Conservation (phyloP, 202 grass and related monocot genomes). For the Schoenoplectus triqueter region DNA sequence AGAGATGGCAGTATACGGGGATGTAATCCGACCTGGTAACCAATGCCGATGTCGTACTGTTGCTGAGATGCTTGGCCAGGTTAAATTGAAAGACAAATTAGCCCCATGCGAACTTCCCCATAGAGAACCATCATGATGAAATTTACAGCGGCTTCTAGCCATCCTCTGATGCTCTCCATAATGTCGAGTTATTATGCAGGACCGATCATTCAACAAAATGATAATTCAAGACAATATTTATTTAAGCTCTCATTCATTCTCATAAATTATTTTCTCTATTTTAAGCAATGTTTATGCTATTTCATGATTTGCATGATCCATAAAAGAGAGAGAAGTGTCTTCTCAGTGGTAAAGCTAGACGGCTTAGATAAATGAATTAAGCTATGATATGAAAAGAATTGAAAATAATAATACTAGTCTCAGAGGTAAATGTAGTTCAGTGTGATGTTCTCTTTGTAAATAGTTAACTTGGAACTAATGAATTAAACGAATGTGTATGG, state of each 20-base stretch:
- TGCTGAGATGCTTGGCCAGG: constrained; percentile 81
- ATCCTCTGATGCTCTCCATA: neutral
- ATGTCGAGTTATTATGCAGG: neutral
- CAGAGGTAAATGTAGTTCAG: neutral
- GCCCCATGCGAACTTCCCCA: constrained; percentile 73
- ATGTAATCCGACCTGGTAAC: constrained; percentile 84
- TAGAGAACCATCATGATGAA: constrained; percentile 44
- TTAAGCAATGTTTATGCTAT: neutral
- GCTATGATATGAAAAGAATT: neutral
- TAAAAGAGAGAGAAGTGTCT: neutral
- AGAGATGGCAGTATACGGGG: constrained; percentile 91
- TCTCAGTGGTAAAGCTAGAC: neutral
- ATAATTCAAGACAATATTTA: neutral
- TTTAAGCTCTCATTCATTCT: neutral
- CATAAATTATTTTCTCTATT: neutral
- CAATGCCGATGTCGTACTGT: constrained; percentile 80
- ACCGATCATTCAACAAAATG: neutral
- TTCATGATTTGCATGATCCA: neutral
- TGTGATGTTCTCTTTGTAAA: neutral
- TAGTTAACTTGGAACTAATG: neutral
- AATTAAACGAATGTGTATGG: neutral
- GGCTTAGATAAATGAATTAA: neutral
- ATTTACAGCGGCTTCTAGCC: neutral
- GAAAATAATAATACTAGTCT: neutral
- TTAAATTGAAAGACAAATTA: constrained; percentile 69